These are phyloP conservation scores for Phyllostachys edulis DNA, from an alignment of 176 grass and related monocot species.

Conservation along the genomic window DNA sequence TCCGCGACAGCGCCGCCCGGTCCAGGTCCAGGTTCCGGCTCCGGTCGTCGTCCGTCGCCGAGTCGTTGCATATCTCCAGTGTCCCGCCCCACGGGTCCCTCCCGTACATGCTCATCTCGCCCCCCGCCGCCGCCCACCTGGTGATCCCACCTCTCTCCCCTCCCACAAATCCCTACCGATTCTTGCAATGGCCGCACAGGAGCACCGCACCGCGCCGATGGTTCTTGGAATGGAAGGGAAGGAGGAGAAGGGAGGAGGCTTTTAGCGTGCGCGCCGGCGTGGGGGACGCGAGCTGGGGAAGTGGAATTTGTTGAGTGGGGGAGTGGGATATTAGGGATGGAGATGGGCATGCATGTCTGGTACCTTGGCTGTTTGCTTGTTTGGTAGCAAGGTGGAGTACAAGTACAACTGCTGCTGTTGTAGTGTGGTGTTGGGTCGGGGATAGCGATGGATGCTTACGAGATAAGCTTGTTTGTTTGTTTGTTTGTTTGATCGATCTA, in stretches of 20 bases:
- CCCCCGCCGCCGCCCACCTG: neutral
- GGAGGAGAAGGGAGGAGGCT: neutral
- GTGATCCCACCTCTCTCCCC: neutral
- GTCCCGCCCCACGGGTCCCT: conserved; percentile 93
- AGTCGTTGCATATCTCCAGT: conserved; percentile 82
- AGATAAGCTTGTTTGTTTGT: conserved; percentile 20
- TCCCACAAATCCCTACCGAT: neutral
- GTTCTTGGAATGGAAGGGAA: conserved; percentile 8
- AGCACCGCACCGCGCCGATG: neutral
- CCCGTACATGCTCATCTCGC: conserved; percentile 87
- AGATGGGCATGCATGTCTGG: neutral
- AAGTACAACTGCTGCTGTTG: neutral
- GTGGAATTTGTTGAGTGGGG: conserved; percentile 24
- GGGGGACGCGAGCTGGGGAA: neutral
- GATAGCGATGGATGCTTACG: conserved; percentile 23
- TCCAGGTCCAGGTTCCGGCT: conserved; percentile 93
- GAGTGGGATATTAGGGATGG: conserved; percentile 4
- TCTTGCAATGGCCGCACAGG: neutral
- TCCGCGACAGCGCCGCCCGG: conserved; percentile 71
- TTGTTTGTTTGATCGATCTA: conserved; percentile 8
- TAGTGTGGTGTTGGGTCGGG: neutral
- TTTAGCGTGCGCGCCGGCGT: neutral
- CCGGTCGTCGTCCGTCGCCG: conserved; percentile 92
- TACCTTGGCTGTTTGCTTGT: conserved; percentile 30
- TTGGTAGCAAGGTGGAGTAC: neutral